Base-by-base conservation (phyloP, 345 rosid genomes). In the Cardamine occulta region DNA sequence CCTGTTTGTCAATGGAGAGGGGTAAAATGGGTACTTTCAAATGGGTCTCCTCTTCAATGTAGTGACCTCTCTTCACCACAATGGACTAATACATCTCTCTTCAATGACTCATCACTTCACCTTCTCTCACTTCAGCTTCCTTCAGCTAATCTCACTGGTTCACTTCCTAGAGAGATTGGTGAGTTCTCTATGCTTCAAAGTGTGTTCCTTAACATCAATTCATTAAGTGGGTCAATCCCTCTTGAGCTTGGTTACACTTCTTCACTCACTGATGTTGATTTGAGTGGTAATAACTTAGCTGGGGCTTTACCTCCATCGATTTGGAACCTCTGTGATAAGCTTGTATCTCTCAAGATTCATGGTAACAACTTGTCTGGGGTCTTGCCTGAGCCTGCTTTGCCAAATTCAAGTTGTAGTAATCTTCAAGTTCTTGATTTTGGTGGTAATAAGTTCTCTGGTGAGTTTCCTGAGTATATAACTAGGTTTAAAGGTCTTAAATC, bases 1-100 rank as follows among this genome's bases (percentile, higher is more conserved):
- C 97, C 99, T 0, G 82, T 95, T 7, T 95, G 99, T 70, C 97
- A 92, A 80, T 95, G 99, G 99, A 83, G 97, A 80, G 99, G 97
- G 19, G 91, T 95, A 68, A 88, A 92, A 81, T 95, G 99, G 99
- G 93, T 88, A 17, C 84, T 84, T 85, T 83, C 89, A 75, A 57
- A 84, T 75, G 96, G 94, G 26, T 71, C 84, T 77, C 80, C 86
- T 37, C 85, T 85, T 66, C 72, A 82, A 32, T 95, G 99, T 57
- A 61, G 37, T 13, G 90, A 88, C 72, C 66, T 86, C 67, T 84
- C 90, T 66, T 82, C 91, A 18, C 89, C 90, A 6, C 85, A 88
- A 51, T 87, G 92, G 97, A 68, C 93, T 12, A 90, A 86, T 74
- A 55, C 70, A 29, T 76, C 99, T 75, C 86, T 95, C 61, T 84